phyloP scores from a whole-genome alignment of 2,329 filamentous ascomycete species.

The Cordyceps cicadae region DNA sequence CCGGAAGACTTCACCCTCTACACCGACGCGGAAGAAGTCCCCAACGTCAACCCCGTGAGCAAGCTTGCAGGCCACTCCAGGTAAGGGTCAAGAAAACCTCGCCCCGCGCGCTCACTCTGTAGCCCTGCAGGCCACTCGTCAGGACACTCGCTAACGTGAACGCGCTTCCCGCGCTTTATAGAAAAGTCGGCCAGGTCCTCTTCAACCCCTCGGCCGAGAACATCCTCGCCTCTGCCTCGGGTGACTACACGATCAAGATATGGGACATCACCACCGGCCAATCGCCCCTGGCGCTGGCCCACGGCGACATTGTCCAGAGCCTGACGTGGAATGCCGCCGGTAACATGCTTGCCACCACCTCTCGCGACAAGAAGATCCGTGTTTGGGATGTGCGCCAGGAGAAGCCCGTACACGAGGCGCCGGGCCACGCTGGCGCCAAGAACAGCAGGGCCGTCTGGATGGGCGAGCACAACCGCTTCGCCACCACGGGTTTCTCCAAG shows the following conservation, averaged over 20 bases:
- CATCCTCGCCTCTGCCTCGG: constrained; percentile 88
- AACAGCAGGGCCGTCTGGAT: constrained; percentile 96
- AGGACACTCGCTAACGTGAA: constrained; percentile 17
- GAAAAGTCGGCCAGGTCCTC: constrained; percentile 94
- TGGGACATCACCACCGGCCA: constrained; percentile 86
- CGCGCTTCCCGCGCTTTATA: constrained; percentile 27
- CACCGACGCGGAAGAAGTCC: constrained; percentile 74
- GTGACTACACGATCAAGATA: constrained; percentile 88
- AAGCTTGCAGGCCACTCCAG: constrained; percentile 82
- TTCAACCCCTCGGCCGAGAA: constrained; percentile 97
- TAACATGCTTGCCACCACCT: constrained; percentile 80
- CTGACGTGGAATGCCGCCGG: constrained; percentile 93
- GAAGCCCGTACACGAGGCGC: constrained; percentile 71
- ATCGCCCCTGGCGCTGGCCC: constrained; percentile 66
- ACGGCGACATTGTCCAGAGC: constrained; percentile 88
- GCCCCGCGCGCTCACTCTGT: too few species aligned
- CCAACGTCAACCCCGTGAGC: constrained; percentile 70
- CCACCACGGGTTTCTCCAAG: constrained; percentile 91
- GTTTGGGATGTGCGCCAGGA: constrained; percentile 97
- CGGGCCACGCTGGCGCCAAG: constrained; percentile 88
- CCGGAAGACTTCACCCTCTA: constrained; percentile 79
- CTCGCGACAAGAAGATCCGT: constrained; percentile 94
- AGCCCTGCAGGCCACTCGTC: background rate
- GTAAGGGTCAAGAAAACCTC: constrained; percentile 34
- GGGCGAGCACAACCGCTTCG: constrained; percentile 92